These are phyloP conservation scores for Eucalyptus erythrocorys DNA, from an alignment of 345 rosid genomes.

Conservation along the genomic window DNA sequence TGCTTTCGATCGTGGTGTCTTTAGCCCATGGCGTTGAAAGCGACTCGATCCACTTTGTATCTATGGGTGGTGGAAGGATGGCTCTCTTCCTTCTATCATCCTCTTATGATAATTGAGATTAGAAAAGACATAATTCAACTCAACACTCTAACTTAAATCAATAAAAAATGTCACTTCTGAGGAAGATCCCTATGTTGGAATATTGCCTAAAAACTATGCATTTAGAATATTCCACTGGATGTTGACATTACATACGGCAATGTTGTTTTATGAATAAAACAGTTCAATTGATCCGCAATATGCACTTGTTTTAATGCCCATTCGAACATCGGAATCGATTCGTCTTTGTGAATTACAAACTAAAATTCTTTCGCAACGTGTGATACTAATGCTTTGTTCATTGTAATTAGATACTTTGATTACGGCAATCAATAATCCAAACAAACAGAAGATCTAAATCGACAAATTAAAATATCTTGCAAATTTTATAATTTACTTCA, in stretches of 20 bases:
- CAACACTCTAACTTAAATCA: neutral
- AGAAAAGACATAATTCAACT: neutral
- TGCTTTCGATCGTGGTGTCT: neutral
- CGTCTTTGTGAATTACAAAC: neutral
- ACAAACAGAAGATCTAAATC: no score
- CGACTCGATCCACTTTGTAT: neutral
- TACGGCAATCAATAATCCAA: neutral
- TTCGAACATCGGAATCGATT: neutral
- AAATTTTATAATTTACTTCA: neutral
- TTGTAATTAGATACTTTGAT: neutral
- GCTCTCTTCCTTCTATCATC: neutral
- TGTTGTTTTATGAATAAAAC: neutral
- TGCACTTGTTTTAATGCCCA: neutral
- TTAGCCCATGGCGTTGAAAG: neutral
- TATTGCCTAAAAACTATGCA: neutral
- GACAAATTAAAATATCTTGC: no score
- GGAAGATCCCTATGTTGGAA: neutral
- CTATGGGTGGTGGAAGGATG: neutral
- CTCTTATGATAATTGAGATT: neutral
- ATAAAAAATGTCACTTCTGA: neutral
- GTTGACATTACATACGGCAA: neutral
- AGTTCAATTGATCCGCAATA: neutral
- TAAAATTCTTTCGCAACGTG: neutral
- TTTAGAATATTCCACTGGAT: neutral
- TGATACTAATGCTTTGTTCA: neutral